Evolutionary conservation across 2,329 filamentous ascomycete species (phyloP).

Genomic region (Aspergillus sp.): DNA sequence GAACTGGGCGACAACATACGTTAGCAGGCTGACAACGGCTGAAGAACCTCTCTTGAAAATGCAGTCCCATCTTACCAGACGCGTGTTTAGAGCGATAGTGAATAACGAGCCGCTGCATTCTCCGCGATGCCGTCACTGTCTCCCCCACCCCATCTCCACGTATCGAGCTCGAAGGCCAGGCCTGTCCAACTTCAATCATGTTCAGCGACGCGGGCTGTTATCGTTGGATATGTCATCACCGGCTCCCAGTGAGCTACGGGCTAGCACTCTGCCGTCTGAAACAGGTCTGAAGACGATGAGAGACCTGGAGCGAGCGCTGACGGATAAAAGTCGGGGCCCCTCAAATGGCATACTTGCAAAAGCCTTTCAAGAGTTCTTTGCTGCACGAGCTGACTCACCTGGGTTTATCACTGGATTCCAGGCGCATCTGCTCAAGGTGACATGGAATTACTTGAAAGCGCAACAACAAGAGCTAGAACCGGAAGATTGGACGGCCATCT

Average conservation of each 20-base stretch:
- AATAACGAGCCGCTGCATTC: constrained; percentile 37
- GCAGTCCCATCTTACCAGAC: constrained; percentile 39
- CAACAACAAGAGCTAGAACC: constrained; percentile 23
- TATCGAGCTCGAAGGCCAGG: constrained; percentile 22
- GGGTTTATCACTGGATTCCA: constrained; percentile 57
- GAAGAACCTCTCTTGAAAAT: constrained; percentile 17
- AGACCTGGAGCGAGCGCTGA: constrained; percentile 55
- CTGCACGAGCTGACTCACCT: constrained; percentile 42
- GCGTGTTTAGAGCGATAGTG: constrained; percentile 38
- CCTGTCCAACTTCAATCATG: constrained; percentile 28
- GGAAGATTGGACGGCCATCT: constrained; percentile 27
- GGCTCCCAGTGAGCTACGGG: constrained; percentile 43
- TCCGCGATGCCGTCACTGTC: constrained; percentile 27
- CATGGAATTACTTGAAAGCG: constrained; percentile 54
- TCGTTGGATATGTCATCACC: constrained; percentile 29
- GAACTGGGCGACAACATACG: neutral
- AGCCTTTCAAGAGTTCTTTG: constrained; percentile 59
- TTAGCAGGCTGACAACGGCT: neutral
- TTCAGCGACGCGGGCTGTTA: constrained; percentile 25
- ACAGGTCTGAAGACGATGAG: constrained; percentile 62
- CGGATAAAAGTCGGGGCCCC: constrained; percentile 58
- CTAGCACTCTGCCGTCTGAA: constrained; percentile 49
- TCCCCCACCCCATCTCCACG: constrained; percentile 25
- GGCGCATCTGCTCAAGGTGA: constrained; percentile 50
- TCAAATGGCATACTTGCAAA: constrained; percentile 53